These are phyloP conservation scores for Termitomyces sp. DNA, from an alignment of 1,284 basidiomycete species.

Conservation along the genomic window DNA sequence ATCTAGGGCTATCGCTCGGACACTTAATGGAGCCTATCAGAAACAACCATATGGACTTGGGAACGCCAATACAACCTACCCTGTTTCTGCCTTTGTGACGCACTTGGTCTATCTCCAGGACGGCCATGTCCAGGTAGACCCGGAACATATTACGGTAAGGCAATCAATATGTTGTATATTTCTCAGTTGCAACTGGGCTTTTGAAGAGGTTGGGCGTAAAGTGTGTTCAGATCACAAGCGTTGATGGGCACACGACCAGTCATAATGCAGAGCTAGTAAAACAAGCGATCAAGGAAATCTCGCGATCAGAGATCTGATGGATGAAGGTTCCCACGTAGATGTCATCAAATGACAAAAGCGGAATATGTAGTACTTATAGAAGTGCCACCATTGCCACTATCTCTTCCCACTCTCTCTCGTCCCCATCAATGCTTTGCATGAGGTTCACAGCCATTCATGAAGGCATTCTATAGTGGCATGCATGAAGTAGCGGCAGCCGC, in stretches of 20 bases:
- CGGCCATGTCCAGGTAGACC: slow-evolving; percentile 59
- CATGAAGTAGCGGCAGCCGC: background rate
- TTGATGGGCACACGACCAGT: slow-evolving; percentile 22
- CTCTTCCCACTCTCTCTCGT: slow-evolving; percentile 2
- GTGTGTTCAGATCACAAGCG: slow-evolving; percentile 41
- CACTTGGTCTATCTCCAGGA: slow-evolving; percentile 78
- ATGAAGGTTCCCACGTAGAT: slow-evolving; percentile 10
- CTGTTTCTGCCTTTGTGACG: slow-evolving; percentile 73
- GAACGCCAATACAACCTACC: slow-evolving; percentile 56
- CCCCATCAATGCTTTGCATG: background rate
- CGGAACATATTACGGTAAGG: slow-evolving; percentile 54
- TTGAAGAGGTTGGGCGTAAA: slow-evolving; percentile 55
- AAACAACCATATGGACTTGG: slow-evolving; percentile 48
- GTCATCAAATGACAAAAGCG: slow-evolving; percentile 3
- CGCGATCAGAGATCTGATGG: slow-evolving; percentile 20
- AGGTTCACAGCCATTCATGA: background rate
- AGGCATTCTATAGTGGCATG: background rate
- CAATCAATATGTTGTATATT: slow-evolving; percentile 8
- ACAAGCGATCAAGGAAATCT: slow-evolving; percentile 42
- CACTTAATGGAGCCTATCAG: slow-evolving; percentile 63
- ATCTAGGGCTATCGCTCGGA: slow-evolving; percentile 60
- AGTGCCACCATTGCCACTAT: background rate
- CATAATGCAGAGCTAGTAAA: slow-evolving; percentile 51
- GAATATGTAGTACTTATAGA: slow-evolving; percentile 3
- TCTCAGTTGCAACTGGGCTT: background rate